Base-by-base conservation (phyloP, 352 stramenopile species). In the Thalassiosira mediterranea region DNA sequence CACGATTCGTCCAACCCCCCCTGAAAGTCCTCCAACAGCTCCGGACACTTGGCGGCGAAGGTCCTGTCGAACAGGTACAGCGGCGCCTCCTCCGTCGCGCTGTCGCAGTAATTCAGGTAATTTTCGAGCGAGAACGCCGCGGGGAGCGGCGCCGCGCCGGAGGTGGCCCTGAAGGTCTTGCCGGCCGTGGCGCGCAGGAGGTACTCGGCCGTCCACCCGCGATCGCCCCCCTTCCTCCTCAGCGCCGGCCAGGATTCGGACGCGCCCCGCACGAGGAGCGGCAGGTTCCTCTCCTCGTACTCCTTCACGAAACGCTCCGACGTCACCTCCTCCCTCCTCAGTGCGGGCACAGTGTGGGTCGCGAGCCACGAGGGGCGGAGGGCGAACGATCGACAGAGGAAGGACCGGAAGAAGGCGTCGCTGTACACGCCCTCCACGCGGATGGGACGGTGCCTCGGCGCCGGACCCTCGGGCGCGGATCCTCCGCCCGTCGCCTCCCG, bases 11-110 rank as follows among this genome's bases (percentile, higher is more conserved):
- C 79, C 46, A 93, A 78, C 28, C 57, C 60, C 5, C 40, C 52
- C 10, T 84, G 76, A 65, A 87, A 94, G 60, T 94, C 90, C 3
- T 91, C 1, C 8, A 82, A 56, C 5, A 93, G 34, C 10, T 60
- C 32, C 2, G 94, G 94, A 49, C 92, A 89, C 38, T 95, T 97
- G 4, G 72, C 61, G 2, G 89, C 90, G 76, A 98, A 98, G 13
- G 95, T 87, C 73, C 96, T 94, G 90, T 98, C 96, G 70, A 99
- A 99, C 23, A 99, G 89, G 76, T 98, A 99, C 53, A 98, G 72
- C 21, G 96, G 96, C 47, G 95, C 81, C 54, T 93, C 88, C 82
- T 93, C 88, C 17, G 87, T 68, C 34, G 81, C 65, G 0, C 10
- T 63, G 1, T 42, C 25, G 31, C 75, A 88, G 37, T 91, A 93